Evolutionary conservation across 768 basidiomycete genomes (phyloP).

Genomic region (Pisolithus microcarpus): DNA sequence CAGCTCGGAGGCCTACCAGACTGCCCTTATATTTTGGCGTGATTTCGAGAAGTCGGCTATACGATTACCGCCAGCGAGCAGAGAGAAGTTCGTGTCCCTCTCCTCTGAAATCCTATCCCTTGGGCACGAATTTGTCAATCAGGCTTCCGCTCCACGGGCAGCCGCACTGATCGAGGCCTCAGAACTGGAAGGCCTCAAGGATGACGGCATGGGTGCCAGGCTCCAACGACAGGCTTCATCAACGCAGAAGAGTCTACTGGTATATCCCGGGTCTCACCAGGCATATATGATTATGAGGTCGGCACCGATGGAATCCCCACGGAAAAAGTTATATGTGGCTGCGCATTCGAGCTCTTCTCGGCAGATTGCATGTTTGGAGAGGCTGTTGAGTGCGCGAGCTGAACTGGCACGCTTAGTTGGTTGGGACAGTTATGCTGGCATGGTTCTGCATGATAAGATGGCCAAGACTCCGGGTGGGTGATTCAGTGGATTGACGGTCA

Average conservation of each 20-base stretch:
- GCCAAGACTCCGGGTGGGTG: constrained; percentile 79
- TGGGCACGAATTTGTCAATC: constrained; percentile 78
- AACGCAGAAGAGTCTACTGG: constrained; percentile 65
- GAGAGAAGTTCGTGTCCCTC: constrained; percentile 78
- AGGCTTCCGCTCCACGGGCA: constrained; percentile 53
- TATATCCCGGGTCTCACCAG: constrained; percentile 83
- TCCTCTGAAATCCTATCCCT: constrained; percentile 86
- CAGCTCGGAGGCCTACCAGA: constrained; percentile 69
- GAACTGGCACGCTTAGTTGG: constrained; percentile 83
- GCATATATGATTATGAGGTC: constrained; percentile 92
- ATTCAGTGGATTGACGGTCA: neutral
- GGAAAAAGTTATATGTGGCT: constrained; percentile 77
- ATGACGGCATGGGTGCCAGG: constrained; percentile 68
- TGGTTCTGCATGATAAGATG: constrained; percentile 93
- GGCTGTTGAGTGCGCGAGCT: constrained; percentile 66
- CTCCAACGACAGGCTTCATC: constrained; percentile 70
- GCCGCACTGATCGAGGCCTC: constrained; percentile 62
- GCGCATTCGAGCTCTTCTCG: constrained; percentile 67
- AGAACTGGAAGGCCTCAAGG: constrained; percentile 67
- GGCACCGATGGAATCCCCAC: constrained; percentile 76
- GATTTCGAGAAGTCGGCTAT: constrained; percentile 99
- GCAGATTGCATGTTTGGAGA: constrained; percentile 73
- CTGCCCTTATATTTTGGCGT: constrained; percentile 88
- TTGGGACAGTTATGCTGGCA: constrained; percentile 76
- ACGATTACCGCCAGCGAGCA: constrained; percentile 69